Evolutionary conservation across 1,139 yeast genomes (phyloP), one percentile per base, ranked within the genome.

Genomic region (Torulaspora globosa): DNA sequence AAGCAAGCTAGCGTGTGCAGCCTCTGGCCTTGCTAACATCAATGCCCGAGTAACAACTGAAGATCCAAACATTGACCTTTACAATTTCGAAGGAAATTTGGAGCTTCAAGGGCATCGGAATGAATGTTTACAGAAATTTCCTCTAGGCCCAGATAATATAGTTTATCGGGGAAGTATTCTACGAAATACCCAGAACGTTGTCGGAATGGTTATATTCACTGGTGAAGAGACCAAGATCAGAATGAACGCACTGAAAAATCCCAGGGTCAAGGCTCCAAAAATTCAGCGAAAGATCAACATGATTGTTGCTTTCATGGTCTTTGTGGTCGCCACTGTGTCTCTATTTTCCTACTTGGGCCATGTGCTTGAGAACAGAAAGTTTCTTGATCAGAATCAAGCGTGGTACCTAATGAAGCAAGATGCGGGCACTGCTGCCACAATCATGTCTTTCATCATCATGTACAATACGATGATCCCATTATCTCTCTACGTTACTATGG

Each of bases 401-500:
- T 90, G 97, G 97, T 94, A 89, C 61, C 67, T 89, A 21, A 69
- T 69, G 42, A 78, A 76, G 2, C 73, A 79, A 57, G 94, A 86
- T 57, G 96, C 82, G 0, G 95, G 96, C n/a, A 78, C 79, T 10
- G 94, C 95, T 1, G 85, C 96, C 1, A 87, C 95, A 0, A 74
- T 92, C 40, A 89, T 92, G 96, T 90, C 97, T 1, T 94, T 85
- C 65, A 84, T 94, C 54, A 92, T 94, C 70, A 90, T 94, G 97
- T 92, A 84, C 71, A 92, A 92, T 62, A 92, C 98, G 0, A 75
- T 94, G 70, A 94, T 94, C 62, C 98, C 98, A 0, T 72, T 92
- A 32, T 92, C 98, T 0, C 77, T 94, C 36, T 94, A 94, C 61
- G 98, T 92, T 26, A 89, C 97, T 0, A 86, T 92, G 90, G 99